These are phyloP conservation scores for Hyphopichia burtonii DNA, from an alignment of 1,139 yeast genomes.

Conservation along the genomic window DNA sequence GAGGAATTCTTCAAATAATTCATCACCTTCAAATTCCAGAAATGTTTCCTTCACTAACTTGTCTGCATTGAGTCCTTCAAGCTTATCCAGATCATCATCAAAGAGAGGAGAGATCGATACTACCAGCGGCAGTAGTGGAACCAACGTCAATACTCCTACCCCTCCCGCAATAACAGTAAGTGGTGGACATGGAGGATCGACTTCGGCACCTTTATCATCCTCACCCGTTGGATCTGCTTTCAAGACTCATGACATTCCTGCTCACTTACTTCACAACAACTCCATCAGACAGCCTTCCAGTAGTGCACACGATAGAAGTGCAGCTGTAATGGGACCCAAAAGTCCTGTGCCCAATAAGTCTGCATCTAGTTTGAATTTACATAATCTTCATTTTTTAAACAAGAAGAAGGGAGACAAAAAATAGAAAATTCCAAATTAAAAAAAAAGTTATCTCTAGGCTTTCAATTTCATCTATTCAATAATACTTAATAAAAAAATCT, in stretches of 20 bases:
- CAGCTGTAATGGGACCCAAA: conserved; percentile 13
- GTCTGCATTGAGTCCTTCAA: conserved; percentile 3
- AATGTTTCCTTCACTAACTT: conserved; percentile 27
- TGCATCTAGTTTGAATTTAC: conserved; percentile 24
- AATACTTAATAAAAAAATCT: too few species aligned
- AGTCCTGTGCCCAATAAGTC: conserved; percentile 14
- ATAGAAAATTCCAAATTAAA: background rate
- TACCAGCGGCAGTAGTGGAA: conserved; percentile 3
- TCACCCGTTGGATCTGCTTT: conserved; percentile 6
- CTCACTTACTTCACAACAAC: conserved; percentile 7
- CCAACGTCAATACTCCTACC: conserved; percentile 2
- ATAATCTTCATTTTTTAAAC: conserved; percentile 26
- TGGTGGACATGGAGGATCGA: background rate
- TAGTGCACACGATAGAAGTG: conserved; percentile 34
- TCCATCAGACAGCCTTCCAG: conserved; percentile 23
- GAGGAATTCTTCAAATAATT: conserved; percentile 17
- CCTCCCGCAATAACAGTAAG: background rate
- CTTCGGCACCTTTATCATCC: conserved; percentile 5
- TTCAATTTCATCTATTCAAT: too few species aligned
- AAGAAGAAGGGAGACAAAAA: conserved; percentile 23
- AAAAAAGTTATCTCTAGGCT: background rate
- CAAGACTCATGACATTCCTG: conserved; percentile 8
- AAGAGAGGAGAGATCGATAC: conserved; percentile 5
- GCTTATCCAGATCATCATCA: conserved; percentile 11
- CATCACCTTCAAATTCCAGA: conserved; percentile 31